Evolutionary conservation across 2,329 filamentous ascomycete species (phyloP).

Genomic region (Diaporthe destruens): DNA sequence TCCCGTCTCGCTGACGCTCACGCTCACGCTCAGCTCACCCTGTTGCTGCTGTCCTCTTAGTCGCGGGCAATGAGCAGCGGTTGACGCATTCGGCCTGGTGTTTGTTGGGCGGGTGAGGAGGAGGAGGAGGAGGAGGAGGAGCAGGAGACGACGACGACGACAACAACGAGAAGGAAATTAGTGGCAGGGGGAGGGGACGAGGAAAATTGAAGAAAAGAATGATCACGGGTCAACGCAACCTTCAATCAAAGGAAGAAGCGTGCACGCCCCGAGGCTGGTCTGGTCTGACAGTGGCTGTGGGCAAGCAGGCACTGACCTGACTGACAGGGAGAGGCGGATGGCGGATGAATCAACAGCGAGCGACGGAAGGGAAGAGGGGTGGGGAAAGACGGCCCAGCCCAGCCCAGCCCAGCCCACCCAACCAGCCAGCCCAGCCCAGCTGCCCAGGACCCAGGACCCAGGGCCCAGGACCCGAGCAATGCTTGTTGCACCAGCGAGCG

Average conservation of each 20-base stretch:
- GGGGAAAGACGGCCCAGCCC: conserved; percentile 30
- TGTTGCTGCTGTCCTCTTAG: background rate
- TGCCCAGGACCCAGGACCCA: conserved; percentile 19
- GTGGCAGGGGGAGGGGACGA: background rate
- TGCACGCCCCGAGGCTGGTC: conserved; percentile 18
- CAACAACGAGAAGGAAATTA: background rate
- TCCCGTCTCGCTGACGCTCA: conserved; percentile 17
- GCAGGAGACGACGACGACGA: background rate
- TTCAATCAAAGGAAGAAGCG: conserved; percentile 21
- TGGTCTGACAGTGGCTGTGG: conserved; percentile 26
- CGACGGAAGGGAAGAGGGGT: conserved; percentile 4
- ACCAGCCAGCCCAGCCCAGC: conserved; percentile 24
- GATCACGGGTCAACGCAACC: conserved; percentile 5
- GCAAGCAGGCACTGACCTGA: conserved; percentile 12
- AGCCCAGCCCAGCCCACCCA: conserved; percentile 24
- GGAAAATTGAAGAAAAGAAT: conserved; percentile 28
- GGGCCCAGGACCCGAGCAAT: conserved; percentile 25
- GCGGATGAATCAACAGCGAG: conserved; percentile 23
- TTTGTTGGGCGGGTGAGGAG: background rate
- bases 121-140: background rate
- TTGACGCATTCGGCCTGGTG: conserved; percentile 33
- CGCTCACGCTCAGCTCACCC: background rate
- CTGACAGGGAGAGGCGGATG: background rate
- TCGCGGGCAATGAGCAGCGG: conserved; percentile 14
- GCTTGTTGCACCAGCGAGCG: conserved; percentile 12